Evolutionary conservation across 2,329 filamentous ascomycete species (phyloP).

Genomic region (Nemania sp.): DNA sequence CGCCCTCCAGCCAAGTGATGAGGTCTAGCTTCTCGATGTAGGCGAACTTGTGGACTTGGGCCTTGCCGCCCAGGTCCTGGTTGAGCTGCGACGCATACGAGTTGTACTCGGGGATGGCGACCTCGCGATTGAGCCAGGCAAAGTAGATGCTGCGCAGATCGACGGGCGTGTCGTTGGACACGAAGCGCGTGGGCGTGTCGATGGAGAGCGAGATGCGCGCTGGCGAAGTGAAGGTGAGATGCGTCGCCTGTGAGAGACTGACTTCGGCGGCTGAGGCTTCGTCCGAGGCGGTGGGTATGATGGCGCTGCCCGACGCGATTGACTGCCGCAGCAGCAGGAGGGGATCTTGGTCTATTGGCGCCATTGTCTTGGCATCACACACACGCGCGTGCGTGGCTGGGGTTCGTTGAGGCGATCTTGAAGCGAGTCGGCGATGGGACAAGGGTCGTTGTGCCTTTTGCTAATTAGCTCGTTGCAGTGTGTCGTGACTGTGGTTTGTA

Average conservation of each 20-base stretch:
- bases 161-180: conserved; percentile 74
- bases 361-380: conserved; percentile 51
- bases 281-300: conserved; percentile 73
- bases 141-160: conserved; percentile 96
- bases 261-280: conserved; percentile 67
- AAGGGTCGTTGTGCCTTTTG: not conserved
- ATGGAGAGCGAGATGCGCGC: conserved; percentile 68
- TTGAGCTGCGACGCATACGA: conserved; percentile 80
- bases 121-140: conserved; percentile 92
- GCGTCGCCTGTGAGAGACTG: conserved; percentile 73
- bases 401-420: not conserved
- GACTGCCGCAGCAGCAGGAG: conserved; percentile 82
- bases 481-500: not conserved
- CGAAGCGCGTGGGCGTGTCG: conserved; percentile 80
- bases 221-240: conserved; percentile 73
- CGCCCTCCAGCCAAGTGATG: conserved; percentile 90
- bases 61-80: conserved; percentile 69
- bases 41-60: conserved; percentile 81
- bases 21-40: conserved; percentile 92
- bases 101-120: conserved; percentile 89
- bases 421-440: not conserved
- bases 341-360: conserved; percentile 69
- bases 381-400: not conserved
- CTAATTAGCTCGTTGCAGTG: not conserved
- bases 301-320: conserved; percentile 71